phyloP scores from a whole-genome alignment of 768 basidiomycete species.

The Pleurotus sapidus region DNA sequence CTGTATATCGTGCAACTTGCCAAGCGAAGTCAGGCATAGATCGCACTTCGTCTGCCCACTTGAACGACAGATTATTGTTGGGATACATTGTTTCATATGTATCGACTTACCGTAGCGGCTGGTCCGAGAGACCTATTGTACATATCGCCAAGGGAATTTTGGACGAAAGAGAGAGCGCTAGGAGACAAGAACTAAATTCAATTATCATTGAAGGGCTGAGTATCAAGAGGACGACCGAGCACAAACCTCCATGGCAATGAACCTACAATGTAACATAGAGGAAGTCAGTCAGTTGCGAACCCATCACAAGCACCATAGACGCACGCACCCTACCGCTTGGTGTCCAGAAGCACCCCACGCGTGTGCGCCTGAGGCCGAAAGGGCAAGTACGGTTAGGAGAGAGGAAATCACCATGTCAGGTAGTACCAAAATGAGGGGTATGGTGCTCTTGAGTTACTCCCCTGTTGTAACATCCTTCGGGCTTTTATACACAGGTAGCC shows the following conservation, averaged over 20 bases:
- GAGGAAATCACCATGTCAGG: no score
- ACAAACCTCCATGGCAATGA: conserved; percentile 38
- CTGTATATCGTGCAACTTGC: conserved; percentile 19
- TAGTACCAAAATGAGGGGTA: no score
- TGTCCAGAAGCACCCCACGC: conserved; percentile 43
- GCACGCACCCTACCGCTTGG: conserved; percentile 38
- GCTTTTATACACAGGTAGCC: no score
- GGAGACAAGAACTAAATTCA: conserved; percentile 42
- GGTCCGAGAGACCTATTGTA: conserved; percentile 45
- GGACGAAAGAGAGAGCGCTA: conserved; percentile 44
- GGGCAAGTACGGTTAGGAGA: no score
- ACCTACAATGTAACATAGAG: conserved; percentile 22
- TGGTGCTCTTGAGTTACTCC: no score
- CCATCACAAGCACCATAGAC: not conserved
- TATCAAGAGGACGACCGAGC: not conserved
- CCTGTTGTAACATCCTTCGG: no score
- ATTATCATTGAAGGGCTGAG: not conserved
- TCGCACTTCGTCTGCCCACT: conserved; percentile 54
- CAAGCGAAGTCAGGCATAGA: conserved; percentile 33
- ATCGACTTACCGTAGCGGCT: conserved; percentile 39
- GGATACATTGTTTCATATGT: not conserved
- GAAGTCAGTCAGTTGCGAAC: not conserved
- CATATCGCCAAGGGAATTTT: conserved; percentile 38
- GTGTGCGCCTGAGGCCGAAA: conserved; percentile 7
- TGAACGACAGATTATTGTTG: not conserved